Evolutionary conservation across 2,329 filamentous ascomycete species (phyloP).

Genomic region (Sporothrix dimorphospora): DNA sequence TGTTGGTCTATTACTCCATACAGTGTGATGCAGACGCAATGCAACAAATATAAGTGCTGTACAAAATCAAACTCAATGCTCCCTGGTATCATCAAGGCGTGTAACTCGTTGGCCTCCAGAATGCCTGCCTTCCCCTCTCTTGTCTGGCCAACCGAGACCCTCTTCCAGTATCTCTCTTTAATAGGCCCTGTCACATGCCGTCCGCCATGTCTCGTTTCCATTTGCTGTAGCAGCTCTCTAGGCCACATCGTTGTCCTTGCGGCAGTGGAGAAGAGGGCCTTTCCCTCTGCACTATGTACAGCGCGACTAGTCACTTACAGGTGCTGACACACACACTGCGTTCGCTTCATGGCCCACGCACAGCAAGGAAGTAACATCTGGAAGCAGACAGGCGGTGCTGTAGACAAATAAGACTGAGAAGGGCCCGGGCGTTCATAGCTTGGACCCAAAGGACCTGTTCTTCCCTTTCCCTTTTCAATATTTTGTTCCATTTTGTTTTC

Average conservation of each 20-base stretch:
- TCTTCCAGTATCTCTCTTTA: not conserved
- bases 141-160: not conserved
- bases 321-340: not conserved
- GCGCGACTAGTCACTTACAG: not conserved
- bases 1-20: not conserved
- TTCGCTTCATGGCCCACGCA: not conserved
- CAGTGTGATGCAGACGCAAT: not conserved
- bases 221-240: not conserved
- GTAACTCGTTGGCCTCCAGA: conserved; percentile 4
- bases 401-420: not conserved
- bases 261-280: not conserved
- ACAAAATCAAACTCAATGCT: not conserved
- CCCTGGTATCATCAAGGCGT: conserved; percentile 16
- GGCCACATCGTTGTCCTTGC: not conserved
- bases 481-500: not conserved
- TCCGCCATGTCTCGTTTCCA: not conserved
- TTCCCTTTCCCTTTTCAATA: not conserved
- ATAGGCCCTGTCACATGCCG: not conserved
- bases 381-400: not conserved
- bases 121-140: not conserved
- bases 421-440: not conserved
- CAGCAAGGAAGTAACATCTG: not conserved
- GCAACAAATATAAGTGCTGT: not conserved
- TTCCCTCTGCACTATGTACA: not conserved
- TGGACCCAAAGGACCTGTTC: not conserved